These are phyloP conservation scores for Fusarium sp. DNA, from an alignment of 2,329 filamentous ascomycete species.

Conservation along the genomic window DNA sequence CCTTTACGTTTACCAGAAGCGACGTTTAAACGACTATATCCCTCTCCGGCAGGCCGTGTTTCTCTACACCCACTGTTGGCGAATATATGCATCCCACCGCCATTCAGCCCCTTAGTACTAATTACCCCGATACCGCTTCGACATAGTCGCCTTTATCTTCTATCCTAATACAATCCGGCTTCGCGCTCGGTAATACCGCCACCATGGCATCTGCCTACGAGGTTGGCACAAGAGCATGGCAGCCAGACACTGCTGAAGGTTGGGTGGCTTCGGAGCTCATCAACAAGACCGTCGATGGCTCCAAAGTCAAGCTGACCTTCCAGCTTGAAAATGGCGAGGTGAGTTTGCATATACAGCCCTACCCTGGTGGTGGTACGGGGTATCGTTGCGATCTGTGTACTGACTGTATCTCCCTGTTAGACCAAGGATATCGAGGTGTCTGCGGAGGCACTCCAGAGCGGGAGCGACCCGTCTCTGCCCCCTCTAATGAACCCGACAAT, in stretches of 20 bases:
- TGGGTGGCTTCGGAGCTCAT: conserved; percentile 97
- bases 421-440: conserved; percentile 84
- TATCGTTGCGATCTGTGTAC: conserved; percentile 5
- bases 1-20: conserved; percentile 10
- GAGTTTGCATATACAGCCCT: conserved; percentile 22
- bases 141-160: conserved; percentile 37
- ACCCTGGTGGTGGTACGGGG: neutral
- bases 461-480: conserved; percentile 81
- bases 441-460: conserved; percentile 78
- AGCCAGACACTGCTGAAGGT: conserved; percentile 94
- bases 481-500: conserved; percentile 98
- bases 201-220: conserved; percentile 94
- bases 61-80: conserved; percentile 35
- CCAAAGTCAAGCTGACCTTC: conserved; percentile 90
- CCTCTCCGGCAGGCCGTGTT: conserved; percentile 36
- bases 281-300: conserved; percentile 83
- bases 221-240: conserved; percentile 97
- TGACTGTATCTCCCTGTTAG: conserved; percentile 50
- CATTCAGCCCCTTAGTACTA: conserved; percentile 42
- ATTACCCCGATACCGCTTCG: conserved; percentile 34
- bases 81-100: conserved; percentile 48
- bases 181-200: conserved; percentile 47
- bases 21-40: conserved; percentile 24
- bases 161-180: conserved; percentile 34
- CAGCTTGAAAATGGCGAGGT: conserved; percentile 94